Evolutionary conservation across 768 basidiomycete species (phyloP), one percentile per base, ranked within the genome.

Genomic region (Scleroderma citrinum): DNA sequence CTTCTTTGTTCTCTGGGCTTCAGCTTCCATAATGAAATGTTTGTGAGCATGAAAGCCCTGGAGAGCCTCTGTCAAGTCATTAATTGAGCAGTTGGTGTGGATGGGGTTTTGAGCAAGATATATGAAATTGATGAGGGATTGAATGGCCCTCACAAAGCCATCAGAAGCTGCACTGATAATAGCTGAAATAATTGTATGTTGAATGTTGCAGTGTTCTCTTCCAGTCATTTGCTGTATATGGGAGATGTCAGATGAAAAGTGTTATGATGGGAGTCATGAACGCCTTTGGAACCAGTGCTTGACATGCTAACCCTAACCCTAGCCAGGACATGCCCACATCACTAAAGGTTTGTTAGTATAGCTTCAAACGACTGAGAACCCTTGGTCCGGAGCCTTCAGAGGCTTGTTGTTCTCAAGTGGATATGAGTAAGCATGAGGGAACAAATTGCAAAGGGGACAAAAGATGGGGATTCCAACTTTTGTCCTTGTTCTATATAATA

Each of bases 171-270:
- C 23, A 1, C 52, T 40, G 5, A 44, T 23, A 3, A 56, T 48
- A 1, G 38, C 10, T 8, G 48, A 26, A n/a, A 76, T 49, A 3
- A 74, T 53, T 20, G 65, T 66, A 5, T 59, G 47, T 47, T 75
- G 64, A 4, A 76, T 50, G 24, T 76, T 63, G 0, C 62, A 51
- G 44, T 74, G 69, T 23, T 73, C 70, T 2, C 61, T 46, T 2
- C 72, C 71, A 7, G 75, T 73, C 20, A 71, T 67, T 48, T 75
- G 73, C 24, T 73, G 72, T 24, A 75, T 35, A 7, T 59, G 26
- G 26, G 56, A 6, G 65, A 71, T 7, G 74, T 66, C 59, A 8
- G 26, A 29, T 29, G 56, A 49, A 45, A 74, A 76, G n/a, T n/a
- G n/a, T n/a, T n/a, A n/a, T n/a, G n/a, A n/a, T n/a, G n/a, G n/a